phyloP scores from a whole-genome alignment of 129 eudicot species.

The Oenanthe sinensis region DNA sequence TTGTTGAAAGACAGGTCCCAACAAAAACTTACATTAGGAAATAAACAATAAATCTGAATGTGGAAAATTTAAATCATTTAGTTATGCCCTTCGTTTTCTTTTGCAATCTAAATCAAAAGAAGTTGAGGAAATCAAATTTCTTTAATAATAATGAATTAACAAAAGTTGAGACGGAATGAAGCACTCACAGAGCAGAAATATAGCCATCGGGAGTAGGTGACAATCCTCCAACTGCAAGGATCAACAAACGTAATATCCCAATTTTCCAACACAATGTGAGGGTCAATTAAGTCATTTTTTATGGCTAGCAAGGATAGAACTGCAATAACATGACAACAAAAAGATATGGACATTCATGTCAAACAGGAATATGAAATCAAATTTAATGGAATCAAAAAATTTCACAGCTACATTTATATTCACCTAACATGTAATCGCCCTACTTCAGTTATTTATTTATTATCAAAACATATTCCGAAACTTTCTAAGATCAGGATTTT shows the following conservation, averaged over 20 bases:
- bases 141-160: neutral
- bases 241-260: constrained; percentile 92
- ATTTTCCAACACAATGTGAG: constrained; percentile 68
- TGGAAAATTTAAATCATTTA: neutral
- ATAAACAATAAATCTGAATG: neutral
- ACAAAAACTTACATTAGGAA: neutral
- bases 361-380: neutral
- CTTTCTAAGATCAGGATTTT: neutral
- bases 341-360: neutral
- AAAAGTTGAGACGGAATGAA: neutral
- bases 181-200: constrained; percentile 75
- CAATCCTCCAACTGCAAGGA: constrained; percentile 99
- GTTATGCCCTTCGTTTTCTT: neutral
- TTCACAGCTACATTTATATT: neutral
- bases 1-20: constrained; percentile 90
- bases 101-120: neutral
- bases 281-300: constrained; percentile 59
- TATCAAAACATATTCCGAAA: neutral
- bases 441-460: neutral
- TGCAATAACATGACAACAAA: constrained; percentile 26
- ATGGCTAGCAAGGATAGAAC: constrained; percentile 91
- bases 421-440: neutral
- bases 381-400: neutral
- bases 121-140: neutral
- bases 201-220: constrained; percentile 75